Evolutionary conservation across 2,329 filamentous ascomycete genomes (phyloP), one percentile per base, ranked within the genome.

Genomic region (Aspergillaceae sp.): DNA sequence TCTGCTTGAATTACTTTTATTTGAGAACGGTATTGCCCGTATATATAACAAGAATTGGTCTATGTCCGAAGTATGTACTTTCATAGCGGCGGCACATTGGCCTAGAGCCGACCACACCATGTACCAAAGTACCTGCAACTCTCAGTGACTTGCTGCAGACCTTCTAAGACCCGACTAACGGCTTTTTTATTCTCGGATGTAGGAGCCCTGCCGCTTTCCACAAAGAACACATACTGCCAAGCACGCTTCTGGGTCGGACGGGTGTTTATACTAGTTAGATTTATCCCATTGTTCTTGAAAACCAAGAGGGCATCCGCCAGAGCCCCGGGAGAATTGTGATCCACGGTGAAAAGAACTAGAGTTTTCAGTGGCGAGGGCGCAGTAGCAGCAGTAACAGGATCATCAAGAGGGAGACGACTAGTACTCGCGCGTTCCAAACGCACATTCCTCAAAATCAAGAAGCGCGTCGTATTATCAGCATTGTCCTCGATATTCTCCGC

Each of bases 221-320:
- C 83, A 62, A 97, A 90, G 70, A 97, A 96, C 34, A 96, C 79
- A 69, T 97, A 97, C 63, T 94, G 83, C 79, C 94, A 97, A 19
- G 85, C 80, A 55, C 73, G 70, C 35, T 77, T 72, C 46, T 86
- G 77, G 57, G 86, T 89, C 4, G 91, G 91, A 52, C 91, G 72
- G 54, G 86, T 89, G 63, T 89, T 90, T 66, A 97, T 94, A 64
- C 84, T 91, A 29, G 90, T 96, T 55, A 97, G 71, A 63, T 96
- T 94, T 47, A 96, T 74, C 4, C 77, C 76, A 54, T 79, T 76
- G 5, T 72, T 73, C 52, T 82, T 82, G 69, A 97, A 97, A 46
- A 87, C 86, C 43, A 83, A 77, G 48, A 97, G 73, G 29, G 84
- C 86, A 56, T 87, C 80, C 3, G 89, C 89, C 51, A 97, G 72